These are phyloP conservation scores for Sugiyamaella paludigena DNA, from an alignment of 1,139 yeast genomes.

Conservation along the genomic window DNA sequence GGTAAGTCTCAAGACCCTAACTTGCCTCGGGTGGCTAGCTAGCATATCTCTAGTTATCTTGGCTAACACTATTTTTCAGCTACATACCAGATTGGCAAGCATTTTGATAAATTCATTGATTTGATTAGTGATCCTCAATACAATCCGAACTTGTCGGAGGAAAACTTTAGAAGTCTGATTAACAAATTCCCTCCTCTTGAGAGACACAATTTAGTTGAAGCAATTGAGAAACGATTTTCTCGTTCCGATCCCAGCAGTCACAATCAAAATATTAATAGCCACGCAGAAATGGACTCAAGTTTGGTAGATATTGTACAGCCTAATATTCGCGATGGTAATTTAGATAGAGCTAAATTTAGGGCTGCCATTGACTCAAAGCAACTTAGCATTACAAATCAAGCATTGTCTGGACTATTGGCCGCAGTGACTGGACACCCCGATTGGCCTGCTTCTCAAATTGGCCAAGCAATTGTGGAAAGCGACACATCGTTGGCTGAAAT, in stretches of 20 bases:
- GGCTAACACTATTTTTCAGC: background rate
- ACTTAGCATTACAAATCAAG: constrained; percentile 1
- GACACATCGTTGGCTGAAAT: background rate
- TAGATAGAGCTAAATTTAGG: constrained; percentile 3
- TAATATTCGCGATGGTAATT: constrained; percentile 6
- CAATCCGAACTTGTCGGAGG: background rate
- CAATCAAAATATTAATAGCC: constrained; percentile 1
- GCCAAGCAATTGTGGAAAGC: constrained; percentile 7
- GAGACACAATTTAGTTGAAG: background rate
- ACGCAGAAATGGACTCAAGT: constrained; percentile 7
- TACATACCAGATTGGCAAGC: constrained; percentile 4
- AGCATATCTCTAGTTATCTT: too few species aligned
- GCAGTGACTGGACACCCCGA: constrained; percentile 13
- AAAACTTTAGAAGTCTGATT: background rate
- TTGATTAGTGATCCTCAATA: constrained; percentile 4
- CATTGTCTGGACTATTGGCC: constrained; percentile 9
- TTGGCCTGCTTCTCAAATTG: constrained; percentile 6
- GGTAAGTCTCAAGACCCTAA: too few species aligned
- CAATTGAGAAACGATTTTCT: constrained; percentile 3
- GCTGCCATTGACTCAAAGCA: constrained; percentile 3
- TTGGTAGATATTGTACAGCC: constrained; percentile 10
- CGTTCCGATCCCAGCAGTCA: too few species aligned
- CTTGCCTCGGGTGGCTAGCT: too few species aligned
- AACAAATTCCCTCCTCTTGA: constrained; percentile 2
- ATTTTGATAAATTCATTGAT: constrained; percentile 3